These are phyloP conservation scores for Orbilia oligospora DNA, from an alignment of 2,329 filamentous ascomycete species.

Conservation along the genomic window DNA sequence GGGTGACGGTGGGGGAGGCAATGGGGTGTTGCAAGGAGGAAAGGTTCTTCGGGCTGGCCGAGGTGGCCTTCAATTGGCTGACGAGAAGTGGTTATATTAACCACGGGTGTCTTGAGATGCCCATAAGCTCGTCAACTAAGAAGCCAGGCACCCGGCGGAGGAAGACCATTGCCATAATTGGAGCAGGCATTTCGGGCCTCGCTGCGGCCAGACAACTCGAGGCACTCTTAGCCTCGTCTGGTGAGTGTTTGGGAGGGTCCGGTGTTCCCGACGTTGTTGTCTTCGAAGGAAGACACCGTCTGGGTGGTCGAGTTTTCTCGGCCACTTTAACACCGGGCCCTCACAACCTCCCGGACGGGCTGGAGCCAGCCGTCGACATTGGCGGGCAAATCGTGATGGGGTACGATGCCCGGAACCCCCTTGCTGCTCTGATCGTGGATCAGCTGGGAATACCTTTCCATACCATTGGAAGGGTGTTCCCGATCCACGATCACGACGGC, in stretches of 20 bases:
- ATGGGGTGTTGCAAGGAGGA: conserved; percentile 89
- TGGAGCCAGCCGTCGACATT: conserved; percentile 86
- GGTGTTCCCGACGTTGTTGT: conserved; percentile 80
- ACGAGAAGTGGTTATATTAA: conserved; percentile 94
- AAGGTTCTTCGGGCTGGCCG: conserved; percentile 90
- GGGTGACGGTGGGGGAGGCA: conserved; percentile 86
- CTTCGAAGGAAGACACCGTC: conserved; percentile 86
- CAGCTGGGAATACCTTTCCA: conserved; percentile 89
- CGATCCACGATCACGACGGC: conserved; percentile 88
- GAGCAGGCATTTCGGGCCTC: conserved; percentile 93
- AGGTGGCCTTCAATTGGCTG: conserved; percentile 92
- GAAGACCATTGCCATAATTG: conserved; percentile 86
- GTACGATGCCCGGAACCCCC: conserved; percentile 89
- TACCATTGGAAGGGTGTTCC: conserved; percentile 81
- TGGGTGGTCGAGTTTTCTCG: conserved; percentile 95
- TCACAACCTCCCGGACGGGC: conserved; percentile 71
- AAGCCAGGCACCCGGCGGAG: conserved; percentile 66
- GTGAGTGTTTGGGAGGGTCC: conserved; percentile 76
- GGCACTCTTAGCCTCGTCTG: conserved; percentile 85
- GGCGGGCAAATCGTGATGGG: conserved; percentile 98
- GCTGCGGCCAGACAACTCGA: conserved; percentile 93
- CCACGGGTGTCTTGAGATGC: conserved; percentile 88
- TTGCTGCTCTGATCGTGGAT: conserved; percentile 90
- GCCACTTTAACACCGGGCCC: conserved; percentile 76
- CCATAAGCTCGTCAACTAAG: conserved; percentile 67